Percentiles rank a stretch among this genome's conserved stretches.
phyloP scores from a whole-genome alignment of 331 rosid genomes.

The Spiraea crenata region DNA sequence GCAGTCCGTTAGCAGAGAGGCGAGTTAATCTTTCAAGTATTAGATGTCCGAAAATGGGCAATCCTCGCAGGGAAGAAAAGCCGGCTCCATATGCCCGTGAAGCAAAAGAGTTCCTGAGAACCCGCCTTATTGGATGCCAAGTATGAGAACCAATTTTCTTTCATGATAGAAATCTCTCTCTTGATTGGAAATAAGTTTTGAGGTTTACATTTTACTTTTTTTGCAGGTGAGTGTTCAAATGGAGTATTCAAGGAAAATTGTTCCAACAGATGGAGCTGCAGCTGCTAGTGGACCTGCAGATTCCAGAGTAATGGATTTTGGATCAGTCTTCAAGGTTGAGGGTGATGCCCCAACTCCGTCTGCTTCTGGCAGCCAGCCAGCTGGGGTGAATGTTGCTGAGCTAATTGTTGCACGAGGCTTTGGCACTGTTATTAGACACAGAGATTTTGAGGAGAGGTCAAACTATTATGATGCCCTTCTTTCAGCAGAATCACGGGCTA shows the following conservation, averaged over 20 bases:
- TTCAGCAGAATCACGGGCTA: constrained; percentile 82
- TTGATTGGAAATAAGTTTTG: neutral
- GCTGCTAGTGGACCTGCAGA: constrained; percentile 55
- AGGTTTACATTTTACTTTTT: neutral
- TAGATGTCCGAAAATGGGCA: constrained; percentile 87
- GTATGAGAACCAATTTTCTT: constrained; percentile 37
- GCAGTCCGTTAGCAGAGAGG: constrained; percentile 82
- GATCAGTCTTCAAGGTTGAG: constrained; percentile 76
- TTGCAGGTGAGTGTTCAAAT: constrained; percentile 78
- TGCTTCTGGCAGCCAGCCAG: constrained; percentile 44
- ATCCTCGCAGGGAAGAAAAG: constrained; percentile 88
- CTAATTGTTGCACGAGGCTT: constrained; percentile 71
- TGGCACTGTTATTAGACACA: constrained; percentile 80
- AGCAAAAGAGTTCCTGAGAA: constrained; percentile 88
- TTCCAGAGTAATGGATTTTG: constrained; percentile 85
- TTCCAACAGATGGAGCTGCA: constrained; percentile 52
- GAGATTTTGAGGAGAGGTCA: constrained; percentile 94
- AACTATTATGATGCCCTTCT: constrained; percentile 85
- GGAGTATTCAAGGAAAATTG: constrained; percentile 82
- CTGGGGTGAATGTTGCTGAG: constrained; percentile 71
- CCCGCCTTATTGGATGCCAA: constrained; percentile 80
- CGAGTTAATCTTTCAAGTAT: constrained; percentile 89
- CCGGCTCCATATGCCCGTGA: constrained; percentile 96
- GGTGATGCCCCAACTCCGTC: constrained; percentile 52
- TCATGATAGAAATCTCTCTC: neutral